Conservation (phyloP, 331 rosid species). For the Dryas integrifolia region DNA sequence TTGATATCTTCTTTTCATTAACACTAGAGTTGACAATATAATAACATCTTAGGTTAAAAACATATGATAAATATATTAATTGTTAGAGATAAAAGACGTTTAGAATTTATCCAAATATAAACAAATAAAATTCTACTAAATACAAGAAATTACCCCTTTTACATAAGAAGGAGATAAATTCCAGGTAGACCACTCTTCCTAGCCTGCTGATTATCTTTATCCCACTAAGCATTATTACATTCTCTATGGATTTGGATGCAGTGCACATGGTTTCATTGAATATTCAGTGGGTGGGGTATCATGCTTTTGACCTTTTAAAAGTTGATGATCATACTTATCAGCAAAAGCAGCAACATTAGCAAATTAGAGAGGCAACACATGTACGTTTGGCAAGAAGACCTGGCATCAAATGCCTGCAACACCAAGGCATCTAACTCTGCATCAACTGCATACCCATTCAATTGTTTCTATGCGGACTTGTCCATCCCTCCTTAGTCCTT, state of each 20-base stretch:
- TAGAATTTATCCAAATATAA: no score
- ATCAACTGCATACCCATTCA: not conserved
- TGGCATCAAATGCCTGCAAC: conserved; percentile 1
- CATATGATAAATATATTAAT: no score
- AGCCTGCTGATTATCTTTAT: no score
- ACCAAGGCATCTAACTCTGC: not conserved
- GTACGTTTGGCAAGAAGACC: not conserved
- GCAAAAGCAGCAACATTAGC: not conserved
- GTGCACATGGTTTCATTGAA: conserved; percentile 15
- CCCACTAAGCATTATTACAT: no score
- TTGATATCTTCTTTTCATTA: no score
- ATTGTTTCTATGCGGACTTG: not conserved
- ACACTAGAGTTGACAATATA: no score
- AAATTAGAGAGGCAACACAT: not conserved
- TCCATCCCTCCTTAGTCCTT: not conserved
- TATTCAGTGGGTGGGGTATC: not conserved
- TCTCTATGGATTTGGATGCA: conserved; percentile 3
- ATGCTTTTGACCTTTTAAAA: not conserved
- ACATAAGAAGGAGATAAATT: no score
- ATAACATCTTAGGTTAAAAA: no score
- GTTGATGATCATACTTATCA: not conserved
- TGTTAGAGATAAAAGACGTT: no score
- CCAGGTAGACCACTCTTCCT: no score
- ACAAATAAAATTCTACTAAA: no score
- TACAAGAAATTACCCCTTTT: no score